Conservation (phyloP, 495 filamentous ascomycete genomes). For the Gamarada debralockiae region DNA sequence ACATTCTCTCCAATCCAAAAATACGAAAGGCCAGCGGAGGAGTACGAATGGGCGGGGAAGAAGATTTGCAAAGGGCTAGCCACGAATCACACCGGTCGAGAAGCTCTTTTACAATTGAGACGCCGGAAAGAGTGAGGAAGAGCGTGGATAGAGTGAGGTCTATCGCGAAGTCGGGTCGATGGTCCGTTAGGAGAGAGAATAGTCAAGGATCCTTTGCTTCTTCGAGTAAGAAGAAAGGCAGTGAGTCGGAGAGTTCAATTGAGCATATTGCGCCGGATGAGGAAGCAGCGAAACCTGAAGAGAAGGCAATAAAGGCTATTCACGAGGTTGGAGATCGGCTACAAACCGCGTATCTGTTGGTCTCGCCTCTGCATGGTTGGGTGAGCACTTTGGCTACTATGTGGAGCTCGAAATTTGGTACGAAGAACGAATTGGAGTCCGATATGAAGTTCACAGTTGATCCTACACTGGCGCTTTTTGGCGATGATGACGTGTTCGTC, state of each 20-base stretch:
- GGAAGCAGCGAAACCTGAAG: neutral
- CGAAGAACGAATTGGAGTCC: constrained; percentile 25
- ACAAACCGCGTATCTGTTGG: constrained; percentile 64
- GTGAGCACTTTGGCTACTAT: constrained; percentile 54
- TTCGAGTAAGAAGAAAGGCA: neutral
- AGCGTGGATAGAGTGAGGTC: constrained; percentile 24
- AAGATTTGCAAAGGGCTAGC: constrained; percentile 21
- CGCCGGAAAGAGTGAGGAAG: constrained; percentile 17
- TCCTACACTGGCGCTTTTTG: constrained; percentile 70
- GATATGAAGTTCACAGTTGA: constrained; percentile 47
- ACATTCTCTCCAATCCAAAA: constrained; percentile 12
- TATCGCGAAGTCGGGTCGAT: constrained; percentile 4
- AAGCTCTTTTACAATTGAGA: constrained; percentile 18
- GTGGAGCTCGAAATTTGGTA: constrained; percentile 28
- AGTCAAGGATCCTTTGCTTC: constrained; percentile 6
- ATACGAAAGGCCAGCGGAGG: constrained; percentile 11
- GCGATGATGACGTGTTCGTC: constrained; percentile 75
- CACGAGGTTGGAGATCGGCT: constrained; percentile 24
- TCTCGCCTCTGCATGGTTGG: constrained; percentile 74
- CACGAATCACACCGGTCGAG: constrained; percentile 19
- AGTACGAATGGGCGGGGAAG: constrained; percentile 23
- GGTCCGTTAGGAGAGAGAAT: constrained; percentile 4
- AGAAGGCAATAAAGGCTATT: constrained; percentile 6
- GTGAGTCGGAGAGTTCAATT: neutral
- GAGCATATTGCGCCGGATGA: constrained; percentile 16